A percentile compares a stretch with the other conserved stretches of the same genome.
Evolutionary conservation across 2,329 filamentous ascomycete genomes (phyloP).

Genomic region (Rhynchosporium agropyri): DNA sequence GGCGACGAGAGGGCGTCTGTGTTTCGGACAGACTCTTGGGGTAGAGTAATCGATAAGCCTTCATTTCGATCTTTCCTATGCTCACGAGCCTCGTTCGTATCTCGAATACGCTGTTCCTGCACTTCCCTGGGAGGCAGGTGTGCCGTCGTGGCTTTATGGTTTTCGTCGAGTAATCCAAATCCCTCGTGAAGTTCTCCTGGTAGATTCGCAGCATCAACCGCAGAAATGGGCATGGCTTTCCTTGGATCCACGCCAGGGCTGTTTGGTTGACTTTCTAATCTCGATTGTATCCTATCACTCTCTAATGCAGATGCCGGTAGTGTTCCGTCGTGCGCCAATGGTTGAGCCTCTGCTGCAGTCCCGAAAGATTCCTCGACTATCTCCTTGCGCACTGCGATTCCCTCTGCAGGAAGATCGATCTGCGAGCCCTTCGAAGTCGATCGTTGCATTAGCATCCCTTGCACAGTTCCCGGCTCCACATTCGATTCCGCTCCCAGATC

Average conservation of each 20-base stretch:
- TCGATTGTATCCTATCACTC: constrained; percentile 34
- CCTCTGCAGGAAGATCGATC: constrained; percentile 36
- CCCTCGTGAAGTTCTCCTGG: constrained; percentile 36
- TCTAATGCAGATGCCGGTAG: constrained; percentile 32
- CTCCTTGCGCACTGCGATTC: constrained; percentile 31
- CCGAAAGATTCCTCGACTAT: constrained; percentile 34
- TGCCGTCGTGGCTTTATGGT: constrained; percentile 41
- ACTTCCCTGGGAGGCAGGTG: constrained; percentile 54
- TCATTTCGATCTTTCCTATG: constrained; percentile 37
- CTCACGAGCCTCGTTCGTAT: constrained; percentile 45
- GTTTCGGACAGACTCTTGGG: constrained; percentile 44
- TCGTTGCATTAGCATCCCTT: constrained; percentile 32
- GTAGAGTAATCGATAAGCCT: constrained; percentile 43
- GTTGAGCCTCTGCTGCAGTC: constrained; percentile 28
- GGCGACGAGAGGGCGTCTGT: constrained; percentile 56
- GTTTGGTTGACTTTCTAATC: constrained; percentile 37
- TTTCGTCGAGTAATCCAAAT: constrained; percentile 32
- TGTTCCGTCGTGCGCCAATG: constrained; percentile 19
- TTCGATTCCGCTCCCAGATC: constrained; percentile 10
- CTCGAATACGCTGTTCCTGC: constrained; percentile 50
- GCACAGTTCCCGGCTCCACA: constrained; percentile 15
- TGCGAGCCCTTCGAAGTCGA: constrained; percentile 41
- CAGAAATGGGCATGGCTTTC: constrained; percentile 40
- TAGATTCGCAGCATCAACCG: constrained; percentile 42
- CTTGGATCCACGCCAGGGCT: constrained; percentile 42